Evolutionary conservation across 208 protist species (phyloP), one percentile per base, ranked within the genome.

Genomic region (Herpetomonas samuelpessoai): DNA sequence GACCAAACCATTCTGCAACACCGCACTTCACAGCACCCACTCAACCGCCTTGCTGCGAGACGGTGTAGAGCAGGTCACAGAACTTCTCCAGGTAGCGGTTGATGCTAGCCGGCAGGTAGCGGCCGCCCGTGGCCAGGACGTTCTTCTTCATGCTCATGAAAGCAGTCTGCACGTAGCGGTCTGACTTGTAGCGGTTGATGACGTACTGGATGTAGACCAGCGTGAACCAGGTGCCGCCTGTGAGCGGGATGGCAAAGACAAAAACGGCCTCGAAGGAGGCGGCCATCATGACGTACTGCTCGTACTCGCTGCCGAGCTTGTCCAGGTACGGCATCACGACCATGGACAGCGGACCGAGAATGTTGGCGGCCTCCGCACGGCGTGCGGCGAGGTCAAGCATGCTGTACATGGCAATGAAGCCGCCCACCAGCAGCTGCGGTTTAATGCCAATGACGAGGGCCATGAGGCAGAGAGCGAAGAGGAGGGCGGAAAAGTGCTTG

Each of bases 131-230:
- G 52, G 65, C 69, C n/a, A 72, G 74, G 1, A 88, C 19, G 47
- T 88, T 89, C 74, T 80, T 69, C 35, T 81, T 80, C 46, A 94
- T 38, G 2, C 72, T 75, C 26, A 62, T 70, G 57, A 89, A 94
- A 2, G 81, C 87, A 38, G 81, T 49, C 68, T 79, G 80, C 44
- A 86, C 57, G 65, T 82, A 90, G 39, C 60, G 60, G 59, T 94
- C 87, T 45, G 71, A 62, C 27, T 65, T 73, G 67, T 90, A 94
- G 47, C 86, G 74, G 55, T 76, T 80, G 68, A 86, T 88, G 21
- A 66, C 66, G 68, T 87, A 94, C 68, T 94, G 79, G 31, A 88
- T 78, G 74, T 90, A 94, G 28, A 77, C 75, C 22, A 91, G 65
- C 2, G 81, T 87, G 54, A 89, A 89, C 57, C 86, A 75, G 38